A percentile compares a stretch with the other conserved stretches of the same genome.
Conservation (phyloP, 2,329 filamentous ascomycete species). For the Fusarium sp. region DNA sequence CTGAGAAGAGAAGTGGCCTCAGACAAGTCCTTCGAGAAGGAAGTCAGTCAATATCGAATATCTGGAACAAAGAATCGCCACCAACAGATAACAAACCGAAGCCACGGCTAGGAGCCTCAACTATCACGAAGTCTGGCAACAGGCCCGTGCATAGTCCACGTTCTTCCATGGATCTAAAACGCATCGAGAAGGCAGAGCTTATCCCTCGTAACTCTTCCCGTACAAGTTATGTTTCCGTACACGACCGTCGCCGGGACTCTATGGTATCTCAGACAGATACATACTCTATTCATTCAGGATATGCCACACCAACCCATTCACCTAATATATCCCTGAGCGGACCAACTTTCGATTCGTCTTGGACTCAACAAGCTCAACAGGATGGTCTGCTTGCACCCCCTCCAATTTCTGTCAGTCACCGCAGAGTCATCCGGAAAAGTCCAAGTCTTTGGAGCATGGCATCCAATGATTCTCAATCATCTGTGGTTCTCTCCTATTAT, state of each 20-base stretch:
- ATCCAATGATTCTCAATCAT: constrained; percentile 69
- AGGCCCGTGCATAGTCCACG: constrained; percentile 8
- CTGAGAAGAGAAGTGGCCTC: constrained; percentile 64
- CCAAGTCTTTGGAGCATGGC: constrained; percentile 74
- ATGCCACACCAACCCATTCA: constrained; percentile 62
- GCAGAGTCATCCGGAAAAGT: constrained; percentile 53
- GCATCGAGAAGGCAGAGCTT: constrained; percentile 47
- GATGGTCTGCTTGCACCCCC: constrained; percentile 30
- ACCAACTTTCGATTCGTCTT: constrained; percentile 42
- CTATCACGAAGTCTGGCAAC: constrained; percentile 32
- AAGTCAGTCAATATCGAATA: constrained; percentile 62
- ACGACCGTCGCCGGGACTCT: constrained; percentile 67
- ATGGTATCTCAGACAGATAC: constrained; percentile 70
- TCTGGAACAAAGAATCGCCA: constrained; percentile 65
- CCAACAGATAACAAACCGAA: constrained; percentile 46
- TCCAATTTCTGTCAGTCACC: constrained; percentile 45
- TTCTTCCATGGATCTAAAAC: constrained; percentile 17
- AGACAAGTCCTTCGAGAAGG: constrained; percentile 68
- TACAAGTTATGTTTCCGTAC: constrained; percentile 65
- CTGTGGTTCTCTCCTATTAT: constrained; percentile 66
- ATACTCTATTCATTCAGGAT: constrained; percentile 65
- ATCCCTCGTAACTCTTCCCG: constrained; percentile 60
- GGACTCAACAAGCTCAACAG: constrained; percentile 36
- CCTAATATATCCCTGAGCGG: constrained; percentile 54
- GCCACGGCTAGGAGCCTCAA: constrained; percentile 46